phyloP scores from a whole-genome alignment of 2,329 filamentous ascomycete species.

The Escovopsis sp. region DNA sequence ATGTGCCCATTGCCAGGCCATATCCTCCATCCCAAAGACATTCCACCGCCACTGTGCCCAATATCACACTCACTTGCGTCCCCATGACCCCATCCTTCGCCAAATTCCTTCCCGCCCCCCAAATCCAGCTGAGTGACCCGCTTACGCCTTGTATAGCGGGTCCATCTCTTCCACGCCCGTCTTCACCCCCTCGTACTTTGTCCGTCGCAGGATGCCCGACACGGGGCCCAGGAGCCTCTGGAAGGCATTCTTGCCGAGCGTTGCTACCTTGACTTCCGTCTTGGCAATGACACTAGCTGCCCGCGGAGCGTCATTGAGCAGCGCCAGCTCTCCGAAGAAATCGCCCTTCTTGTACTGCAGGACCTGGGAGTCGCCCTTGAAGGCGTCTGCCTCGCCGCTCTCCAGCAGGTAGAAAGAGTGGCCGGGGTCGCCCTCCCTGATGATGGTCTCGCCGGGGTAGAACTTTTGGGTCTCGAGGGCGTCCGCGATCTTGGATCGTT shows the following conservation, averaged over 20 bases:
- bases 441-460: constrained; percentile 65
- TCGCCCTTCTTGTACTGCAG: constrained; percentile 81
- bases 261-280: constrained; percentile 85
- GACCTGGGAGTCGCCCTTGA: constrained; percentile 62
- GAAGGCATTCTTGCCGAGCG: constrained; percentile 85
- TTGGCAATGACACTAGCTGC: constrained; percentile 76
- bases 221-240: constrained; percentile 85
- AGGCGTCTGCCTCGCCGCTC: constrained; percentile 72
- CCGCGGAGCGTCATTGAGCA: constrained; percentile 85
- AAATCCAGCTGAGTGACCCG: too few species aligned
- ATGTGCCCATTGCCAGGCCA: too few species aligned
- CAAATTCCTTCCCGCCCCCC: too few species aligned
- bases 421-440: constrained; percentile 80
- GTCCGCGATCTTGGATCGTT: constrained; percentile 94
- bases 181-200: constrained; percentile 44
- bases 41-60: too few species aligned
- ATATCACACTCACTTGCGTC: too few species aligned
- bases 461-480: constrained; percentile 86
- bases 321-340: constrained; percentile 89
- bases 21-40: too few species aligned
- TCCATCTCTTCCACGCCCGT: constrained; percentile 53
- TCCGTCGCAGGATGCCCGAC: constrained; percentile 85
- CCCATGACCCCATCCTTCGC: too few species aligned
- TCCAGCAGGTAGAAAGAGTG: constrained; percentile 88
- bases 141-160: constrained; percentile 38